Conservation (phyloP, 768 basidiomycete genomes). For the Tephrocybe sp. region DNA sequence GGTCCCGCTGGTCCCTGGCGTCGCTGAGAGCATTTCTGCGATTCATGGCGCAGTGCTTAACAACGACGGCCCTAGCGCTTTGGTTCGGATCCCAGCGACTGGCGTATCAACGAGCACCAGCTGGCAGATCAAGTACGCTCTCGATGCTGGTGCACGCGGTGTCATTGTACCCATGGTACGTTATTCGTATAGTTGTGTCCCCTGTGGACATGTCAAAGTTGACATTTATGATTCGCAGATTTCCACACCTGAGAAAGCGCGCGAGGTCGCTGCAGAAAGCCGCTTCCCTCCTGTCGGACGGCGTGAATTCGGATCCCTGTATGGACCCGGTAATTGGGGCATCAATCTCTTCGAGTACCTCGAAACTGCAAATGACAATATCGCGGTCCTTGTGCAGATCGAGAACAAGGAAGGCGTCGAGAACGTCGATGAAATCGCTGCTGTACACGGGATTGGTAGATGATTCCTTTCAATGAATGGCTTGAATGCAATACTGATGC, state of each 20-base stretch:
- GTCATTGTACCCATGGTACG: slow-evolving; percentile 67
- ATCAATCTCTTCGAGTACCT: slow-evolving; percentile 51
- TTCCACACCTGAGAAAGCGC: slow-evolving; percentile 54
- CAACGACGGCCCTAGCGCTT: slow-evolving; percentile 44
- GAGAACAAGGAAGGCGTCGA: slow-evolving; percentile 58
- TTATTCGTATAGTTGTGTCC: too few species aligned
- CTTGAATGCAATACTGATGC: too few species aligned
- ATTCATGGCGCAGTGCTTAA: slow-evolving; percentile 42
- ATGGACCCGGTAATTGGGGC: slow-evolving; percentile 58
- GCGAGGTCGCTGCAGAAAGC: slow-evolving; percentile 51
- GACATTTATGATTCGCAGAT: slow-evolving; percentile 36
- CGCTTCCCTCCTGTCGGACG: slow-evolving; percentile 61
- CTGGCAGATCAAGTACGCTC: slow-evolving; percentile 72
- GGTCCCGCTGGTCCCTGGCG: slow-evolving; percentile 50
- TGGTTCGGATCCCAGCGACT: slow-evolving; percentile 66
- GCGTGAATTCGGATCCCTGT: slow-evolving; percentile 65
- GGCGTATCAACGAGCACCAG: slow-evolving; percentile 50
- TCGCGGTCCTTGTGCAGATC: slow-evolving; percentile 64
- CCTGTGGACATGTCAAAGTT: too few species aligned
- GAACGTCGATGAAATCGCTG: slow-evolving; percentile 57
- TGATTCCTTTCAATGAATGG: background rate
- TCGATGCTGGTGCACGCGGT: slow-evolving; percentile 66
- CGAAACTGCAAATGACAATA: slow-evolving; percentile 47
- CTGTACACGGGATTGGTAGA: slow-evolving; percentile 61
- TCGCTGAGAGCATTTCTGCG: slow-evolving; percentile 52